Evolutionary conservation across 305 asterid species (phyloP), one percentile per base, ranked within the genome.

Genomic region (Fraxinus greggii): DNA sequence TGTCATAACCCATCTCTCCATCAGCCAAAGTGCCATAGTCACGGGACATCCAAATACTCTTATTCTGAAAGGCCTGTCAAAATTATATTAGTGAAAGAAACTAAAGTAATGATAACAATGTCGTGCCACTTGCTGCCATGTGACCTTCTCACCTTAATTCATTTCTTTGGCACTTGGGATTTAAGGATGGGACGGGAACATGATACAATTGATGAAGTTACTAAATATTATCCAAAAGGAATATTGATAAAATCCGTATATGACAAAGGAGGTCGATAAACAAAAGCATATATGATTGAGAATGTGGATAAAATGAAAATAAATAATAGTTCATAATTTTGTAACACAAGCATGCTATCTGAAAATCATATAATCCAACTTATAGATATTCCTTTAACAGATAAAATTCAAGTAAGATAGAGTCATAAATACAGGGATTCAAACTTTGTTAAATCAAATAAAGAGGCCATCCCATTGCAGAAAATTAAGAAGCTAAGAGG

Each of bases 41-140:
- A 72, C 75, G 86, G 83, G 87, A 78, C 72, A 86, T 79, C 94
- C 89, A 90, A 83, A 83, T 72, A 85, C 82, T 83, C 79, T 86
- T 89, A 84, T 90, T 86, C 89, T 86, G 92, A 82, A 90, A 87
- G 77, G 95, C 87, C 91, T 84, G 83, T 83, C 82, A 81, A 61
- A 76, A 85, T 28, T 29, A 83, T 24, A 80, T 76, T 48, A 85
- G 81, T 51, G 70, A 51, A 78, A 48, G 10, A 75, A 72, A 76
- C 42, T 33, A 29, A 23, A 3, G 28, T 48, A 45, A 73, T 42
- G 4, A 17, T 76, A 59, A 61, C 74, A 75, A 31, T 51, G 84
- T 13, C 23, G 24, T 51, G 40, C 24, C 73, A 81, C 15, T 4
- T 79, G 61, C 23, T 32, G 8, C 75, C 78, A 80, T 21, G 74